phyloP scores from a whole-genome alignment of 73 alveolate species.

The Symbiodinium pilosum region DNA sequence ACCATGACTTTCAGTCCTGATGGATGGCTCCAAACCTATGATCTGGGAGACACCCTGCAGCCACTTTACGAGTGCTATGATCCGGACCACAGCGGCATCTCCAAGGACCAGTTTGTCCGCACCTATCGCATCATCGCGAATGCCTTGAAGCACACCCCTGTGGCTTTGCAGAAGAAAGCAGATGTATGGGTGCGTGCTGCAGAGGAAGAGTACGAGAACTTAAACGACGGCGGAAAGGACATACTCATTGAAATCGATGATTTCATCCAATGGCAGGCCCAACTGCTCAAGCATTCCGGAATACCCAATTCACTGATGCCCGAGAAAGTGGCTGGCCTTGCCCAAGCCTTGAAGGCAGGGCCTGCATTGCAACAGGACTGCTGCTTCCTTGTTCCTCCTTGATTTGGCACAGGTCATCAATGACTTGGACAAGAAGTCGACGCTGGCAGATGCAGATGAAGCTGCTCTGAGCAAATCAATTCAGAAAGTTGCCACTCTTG shows the following conservation, averaged over 20 bases:
- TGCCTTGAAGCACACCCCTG: conserved; percentile 74
- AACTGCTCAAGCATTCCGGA: conserved; percentile 45
- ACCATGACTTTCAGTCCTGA: conserved; percentile 77
- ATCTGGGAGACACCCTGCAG: conserved; percentile 69
- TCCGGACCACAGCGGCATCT: conserved; percentile 75
- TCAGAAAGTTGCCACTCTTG: conserved; percentile 32
- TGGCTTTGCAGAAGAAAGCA: conserved; percentile 48
- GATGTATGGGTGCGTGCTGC: conserved; percentile 76
- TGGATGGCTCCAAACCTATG: conserved; percentile 78
- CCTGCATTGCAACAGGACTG: not conserved
- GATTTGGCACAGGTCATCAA: not conserved
- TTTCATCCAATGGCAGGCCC: conserved; percentile 40
- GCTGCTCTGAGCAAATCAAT: not conserved
- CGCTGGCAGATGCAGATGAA: not conserved
- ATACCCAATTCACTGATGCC: conserved; percentile 63
- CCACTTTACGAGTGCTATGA: conserved; percentile 90
- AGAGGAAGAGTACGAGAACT: conserved; percentile 68
- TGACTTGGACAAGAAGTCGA: not conserved
- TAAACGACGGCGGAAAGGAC: conserved; percentile 30
- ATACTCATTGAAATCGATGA: conserved; percentile 58
- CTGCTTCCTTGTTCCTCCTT: too few species aligned
- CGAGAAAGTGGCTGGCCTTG: conserved; percentile 33
- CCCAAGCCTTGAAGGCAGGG: conserved; percentile 55
- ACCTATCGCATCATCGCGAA: conserved; percentile 90
- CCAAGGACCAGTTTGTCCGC: conserved; percentile 84